Percentiles rank a stretch among this genome's conserved stretches.
Conservation (phyloP, 2,329 filamentous ascomycete genomes). For the Alternaria infectoria region DNA sequence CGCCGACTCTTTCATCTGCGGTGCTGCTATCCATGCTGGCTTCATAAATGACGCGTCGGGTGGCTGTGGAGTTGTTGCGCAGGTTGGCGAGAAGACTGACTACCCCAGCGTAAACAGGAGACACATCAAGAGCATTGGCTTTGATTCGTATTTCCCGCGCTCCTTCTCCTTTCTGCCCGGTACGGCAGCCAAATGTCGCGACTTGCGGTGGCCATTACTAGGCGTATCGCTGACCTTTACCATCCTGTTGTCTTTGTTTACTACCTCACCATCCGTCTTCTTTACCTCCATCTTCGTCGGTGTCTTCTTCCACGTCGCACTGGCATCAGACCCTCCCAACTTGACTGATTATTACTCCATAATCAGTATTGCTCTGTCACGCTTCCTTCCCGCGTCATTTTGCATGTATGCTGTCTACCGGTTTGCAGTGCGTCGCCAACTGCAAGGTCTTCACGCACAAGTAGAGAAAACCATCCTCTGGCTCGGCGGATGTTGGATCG, state of each 20-base stretch:
- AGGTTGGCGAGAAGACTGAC: conserved; percentile 70
- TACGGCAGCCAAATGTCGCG: conserved; percentile 71
- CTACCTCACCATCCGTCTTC: conserved; percentile 77
- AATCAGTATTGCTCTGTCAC: conserved; percentile 78
- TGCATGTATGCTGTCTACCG: conserved; percentile 86
- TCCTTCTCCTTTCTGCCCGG: conserved; percentile 77
- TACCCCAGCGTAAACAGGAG: conserved; percentile 71
- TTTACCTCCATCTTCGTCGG: conserved; percentile 84
- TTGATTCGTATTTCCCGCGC: conserved; percentile 88
- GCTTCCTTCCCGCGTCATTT: conserved; percentile 86
- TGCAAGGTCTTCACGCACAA: conserved; percentile 77
- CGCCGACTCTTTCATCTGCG: conserved; percentile 87
- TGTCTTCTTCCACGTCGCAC: conserved; percentile 86
- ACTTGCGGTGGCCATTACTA: conserved; percentile 84
- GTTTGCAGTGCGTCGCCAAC: conserved; percentile 76
- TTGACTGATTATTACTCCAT: conserved; percentile 71
- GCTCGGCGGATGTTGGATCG: conserved; percentile 90
- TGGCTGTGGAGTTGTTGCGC: conserved; percentile 80
- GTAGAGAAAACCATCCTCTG: conserved; percentile 89
- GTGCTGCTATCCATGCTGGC: conserved; percentile 82
- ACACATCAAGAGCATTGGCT: conserved; percentile 77
- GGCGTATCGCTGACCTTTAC: conserved; percentile 83
- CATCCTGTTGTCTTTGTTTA: conserved; percentile 78
- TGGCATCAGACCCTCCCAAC: conserved; percentile 85
- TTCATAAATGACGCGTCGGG: conserved; percentile 73